Evolutionary conservation across 2,329 filamentous ascomycete species (phyloP).

Genomic region (Verticillium alfalfae): DNA sequence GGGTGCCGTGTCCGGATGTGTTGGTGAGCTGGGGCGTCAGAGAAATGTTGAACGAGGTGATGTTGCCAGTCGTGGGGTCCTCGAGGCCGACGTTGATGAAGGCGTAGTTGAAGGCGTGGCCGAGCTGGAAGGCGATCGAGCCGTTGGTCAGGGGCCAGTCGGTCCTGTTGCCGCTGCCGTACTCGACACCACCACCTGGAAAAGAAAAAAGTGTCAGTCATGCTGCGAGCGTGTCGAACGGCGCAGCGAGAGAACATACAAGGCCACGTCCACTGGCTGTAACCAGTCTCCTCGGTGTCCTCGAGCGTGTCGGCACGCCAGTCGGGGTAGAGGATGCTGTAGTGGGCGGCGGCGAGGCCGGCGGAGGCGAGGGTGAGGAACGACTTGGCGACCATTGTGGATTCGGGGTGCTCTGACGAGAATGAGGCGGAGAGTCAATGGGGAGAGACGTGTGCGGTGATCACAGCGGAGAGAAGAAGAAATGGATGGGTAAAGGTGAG

Average conservation of each 20-base stretch:
- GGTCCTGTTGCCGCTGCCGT: constrained; percentile 37
- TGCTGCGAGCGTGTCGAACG: no score
- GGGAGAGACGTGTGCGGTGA: neutral
- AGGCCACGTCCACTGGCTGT: constrained; percentile 45
- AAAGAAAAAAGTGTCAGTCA: neutral
- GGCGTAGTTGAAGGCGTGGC: constrained; percentile 47
- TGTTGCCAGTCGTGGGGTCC: constrained; percentile 25
- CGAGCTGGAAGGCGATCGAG: constrained; percentile 39
- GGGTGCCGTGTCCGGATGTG: constrained; percentile 54
- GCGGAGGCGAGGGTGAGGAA: constrained; percentile 24
- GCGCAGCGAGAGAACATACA: constrained; percentile 29
- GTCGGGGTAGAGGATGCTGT: constrained; percentile 37
- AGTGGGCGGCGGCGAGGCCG: constrained; percentile 39
- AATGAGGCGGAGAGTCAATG: neutral
- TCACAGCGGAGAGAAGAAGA: neutral
- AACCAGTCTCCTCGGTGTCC: constrained; percentile 26
- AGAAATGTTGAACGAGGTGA: constrained; percentile 63
- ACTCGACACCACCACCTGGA: constrained; percentile 42
- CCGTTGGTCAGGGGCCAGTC: constrained; percentile 49
- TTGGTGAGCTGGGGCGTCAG: constrained; percentile 55
- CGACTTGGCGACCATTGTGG: constrained; percentile 23
- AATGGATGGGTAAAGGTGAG: neutral
- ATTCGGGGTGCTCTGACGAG: neutral
- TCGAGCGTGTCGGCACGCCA: constrained; percentile 44
- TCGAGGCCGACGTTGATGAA: constrained; percentile 49